Conservation (phyloP, 352 stramenopile species). For the Phytophthora uliginosa region DNA sequence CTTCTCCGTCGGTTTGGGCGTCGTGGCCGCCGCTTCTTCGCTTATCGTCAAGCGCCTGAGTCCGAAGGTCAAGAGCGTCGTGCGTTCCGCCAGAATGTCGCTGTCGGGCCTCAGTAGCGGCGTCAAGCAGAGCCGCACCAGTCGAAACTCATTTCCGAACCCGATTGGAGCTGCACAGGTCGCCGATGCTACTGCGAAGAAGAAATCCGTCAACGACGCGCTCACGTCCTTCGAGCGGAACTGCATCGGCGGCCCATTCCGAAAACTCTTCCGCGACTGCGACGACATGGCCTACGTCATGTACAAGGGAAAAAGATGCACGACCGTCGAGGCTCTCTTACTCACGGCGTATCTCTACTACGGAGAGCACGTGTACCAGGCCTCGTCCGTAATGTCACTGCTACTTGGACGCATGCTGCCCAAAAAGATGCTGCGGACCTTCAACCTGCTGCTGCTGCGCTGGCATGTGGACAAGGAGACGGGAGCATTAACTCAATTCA, state of each 20-base stretch:
- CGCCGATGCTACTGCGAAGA: neutral
- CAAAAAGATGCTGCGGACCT: constrained; percentile 35
- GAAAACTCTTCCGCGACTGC: constrained; percentile 31
- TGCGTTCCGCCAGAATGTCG: constrained; percentile 24
- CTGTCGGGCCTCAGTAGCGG: neutral
- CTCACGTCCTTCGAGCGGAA: constrained; percentile 37
- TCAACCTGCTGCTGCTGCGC: constrained; percentile 43
- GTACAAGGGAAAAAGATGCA: constrained; percentile 32
- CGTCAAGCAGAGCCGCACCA: neutral
- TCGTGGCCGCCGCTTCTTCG: constrained; percentile 21
- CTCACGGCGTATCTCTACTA: constrained; percentile 41
- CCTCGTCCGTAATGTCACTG: constrained; percentile 32
- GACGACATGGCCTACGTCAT: constrained; percentile 39
- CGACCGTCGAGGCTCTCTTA: constrained; percentile 34
- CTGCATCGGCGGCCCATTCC: constrained; percentile 33
- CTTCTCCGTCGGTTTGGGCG: constrained; percentile 25
- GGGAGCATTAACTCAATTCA: constrained; percentile 18
- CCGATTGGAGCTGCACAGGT: neutral
- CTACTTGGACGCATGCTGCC: constrained; percentile 30
- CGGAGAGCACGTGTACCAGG: constrained; percentile 42
- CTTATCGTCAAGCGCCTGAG: constrained; percentile 29
- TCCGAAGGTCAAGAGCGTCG: constrained; percentile 25
- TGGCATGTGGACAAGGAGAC: constrained; percentile 35
- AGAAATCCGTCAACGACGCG: constrained; percentile 9
- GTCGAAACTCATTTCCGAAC: neutral